Evolutionary conservation across 176 grass and related monocot genomes (phyloP), one percentile per base, ranked within the genome.

Genomic region (Eremochloa ophiuroides): DNA sequence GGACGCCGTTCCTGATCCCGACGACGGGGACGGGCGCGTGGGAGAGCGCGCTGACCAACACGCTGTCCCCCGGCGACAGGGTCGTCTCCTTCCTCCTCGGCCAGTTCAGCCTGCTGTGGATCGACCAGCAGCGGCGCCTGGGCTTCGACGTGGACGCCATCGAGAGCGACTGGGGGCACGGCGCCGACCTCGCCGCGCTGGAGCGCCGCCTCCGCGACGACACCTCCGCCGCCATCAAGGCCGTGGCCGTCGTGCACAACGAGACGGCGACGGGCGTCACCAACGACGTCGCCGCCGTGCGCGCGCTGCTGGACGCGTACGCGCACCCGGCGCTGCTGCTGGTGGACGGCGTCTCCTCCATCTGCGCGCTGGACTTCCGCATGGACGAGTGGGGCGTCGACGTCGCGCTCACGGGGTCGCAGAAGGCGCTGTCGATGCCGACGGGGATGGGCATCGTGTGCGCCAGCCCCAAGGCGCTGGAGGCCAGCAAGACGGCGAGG

Each of bases 31-130:
- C 93, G 12, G 96, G 96, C 26, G 93, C 93, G 14, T 95, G 96
- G 96, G 96, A 99, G 90, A 99, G 96, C 88, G 93, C 96, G 11
- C 91, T 99, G 15, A 95, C 96, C n/a, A 99, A 99, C 84, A 99
- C 96, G n/a, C 72, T 99, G 10, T 99, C 93, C 4, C 96, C 96
- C 0, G 93, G 96, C 12, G 93, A 95, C 82, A 41, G 39, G 40
- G 88, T 98, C 30, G 79, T 95, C 11, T 95, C 96, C 27, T 98
- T 98, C 75, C 76, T 91, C 46, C 87, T 99, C 26, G 96, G 96
- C 10, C 96, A 99, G 73, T 99, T 99, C 72, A 99, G 96, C 76
- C 93, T 99, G 11, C 75, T 99, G 14, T 99, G 96, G 96, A 99
- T 99, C 79, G 96, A 99, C 84, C 96, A 98, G 87, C 96, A 99